Base-by-base conservation (phyloP, 2,329 filamentous ascomycete genomes). In the Ascochyta koolunga region DNA sequence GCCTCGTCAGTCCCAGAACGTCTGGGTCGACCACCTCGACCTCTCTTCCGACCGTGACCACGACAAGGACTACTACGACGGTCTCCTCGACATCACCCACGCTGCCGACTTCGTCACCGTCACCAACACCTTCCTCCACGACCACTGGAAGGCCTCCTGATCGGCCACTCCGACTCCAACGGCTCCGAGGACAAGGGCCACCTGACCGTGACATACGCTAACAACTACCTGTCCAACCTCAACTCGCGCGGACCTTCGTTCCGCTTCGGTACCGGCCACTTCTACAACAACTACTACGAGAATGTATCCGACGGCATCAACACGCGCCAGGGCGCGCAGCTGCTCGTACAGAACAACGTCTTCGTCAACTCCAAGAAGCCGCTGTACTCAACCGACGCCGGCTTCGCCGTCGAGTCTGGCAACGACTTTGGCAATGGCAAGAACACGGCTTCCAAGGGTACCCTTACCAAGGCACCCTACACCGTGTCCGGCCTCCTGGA, bases 11-110 rank as follows among this genome's bases (percentile, higher is more conserved):
- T 74, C 78, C 2, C 77, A 68, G 7, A 82, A 83, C 50, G 77
- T 86, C 24, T 89, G 87, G 87, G 76, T 89, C 43, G 87, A 89
- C 75, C 87, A 89, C 76, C 79, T 80, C 69, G 86, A 89, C 59
- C 78, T 89, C 19, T 85, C 82, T 4, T 85, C 83, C 21, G 82
- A 88, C 74, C 67, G 70, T 29, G 76, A 80, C 63, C 78, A 83
- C 68, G 84, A 80, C 77, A 89, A 89, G 77, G 86, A 90, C 77
- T 87, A 83, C 77, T 89, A 87, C 67, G 87, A 89, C 51, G 87
- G 87, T 27, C 81, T 89, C 1, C 74, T 86, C 40, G 87, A 89
- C 63, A 75, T 85, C 44, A 87, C 82, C 43, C 86, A 88, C 73
- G 87, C 78, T 40, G 77, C 81, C 9, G 85, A 89, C 76, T 89